These are phyloP conservation scores for Tremella mesenterica DNA, from an alignment of 768 basidiomycete species.

Conservation along the genomic window DNA sequence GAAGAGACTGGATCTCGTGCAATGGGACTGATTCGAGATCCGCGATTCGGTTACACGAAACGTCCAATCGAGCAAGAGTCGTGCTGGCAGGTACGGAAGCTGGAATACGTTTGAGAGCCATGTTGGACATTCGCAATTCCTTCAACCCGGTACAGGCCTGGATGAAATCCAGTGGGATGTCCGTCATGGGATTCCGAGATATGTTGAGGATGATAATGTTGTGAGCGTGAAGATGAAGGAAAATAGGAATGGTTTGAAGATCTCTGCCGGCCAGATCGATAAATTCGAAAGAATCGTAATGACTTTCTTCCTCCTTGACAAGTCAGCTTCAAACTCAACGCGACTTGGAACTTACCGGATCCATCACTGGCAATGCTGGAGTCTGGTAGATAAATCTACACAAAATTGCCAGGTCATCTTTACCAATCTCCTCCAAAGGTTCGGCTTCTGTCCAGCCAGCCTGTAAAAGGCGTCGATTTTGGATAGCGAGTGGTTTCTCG, in stretches of 20 bases:
- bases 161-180: conserved; percentile 93
- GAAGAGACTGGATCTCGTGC: conserved; percentile 63
- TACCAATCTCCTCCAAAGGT: conserved; percentile 64
- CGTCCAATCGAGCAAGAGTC: conserved; percentile 68
- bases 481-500: conserved; percentile 77
- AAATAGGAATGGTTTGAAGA: conserved; percentile 78
- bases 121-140: conserved; percentile 76
- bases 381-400: conserved; percentile 80
- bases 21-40: conserved; percentile 80
- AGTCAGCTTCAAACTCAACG: conserved; percentile 40
- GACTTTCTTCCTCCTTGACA: conserved; percentile 62
- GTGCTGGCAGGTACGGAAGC: conserved; percentile 66
- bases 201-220: conserved; percentile 76
- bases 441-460: conserved; percentile 76
- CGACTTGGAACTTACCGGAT: conserved; percentile 28
- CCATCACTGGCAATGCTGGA: conserved; percentile 43
- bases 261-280: conserved; percentile 74
- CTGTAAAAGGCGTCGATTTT: conserved; percentile 71
- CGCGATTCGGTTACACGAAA: conserved; percentile 82
- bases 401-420: conserved; percentile 72
- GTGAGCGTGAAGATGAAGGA: conserved; percentile 73
- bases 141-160: conserved; percentile 73
- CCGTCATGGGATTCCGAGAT: conserved; percentile 88
- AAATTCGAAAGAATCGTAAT: conserved; percentile 61
- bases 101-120: conserved; percentile 92